Evolutionary conservation across 2,329 filamentous ascomycete genomes (phyloP).

Genomic region (Emmonsia crescens): DNA sequence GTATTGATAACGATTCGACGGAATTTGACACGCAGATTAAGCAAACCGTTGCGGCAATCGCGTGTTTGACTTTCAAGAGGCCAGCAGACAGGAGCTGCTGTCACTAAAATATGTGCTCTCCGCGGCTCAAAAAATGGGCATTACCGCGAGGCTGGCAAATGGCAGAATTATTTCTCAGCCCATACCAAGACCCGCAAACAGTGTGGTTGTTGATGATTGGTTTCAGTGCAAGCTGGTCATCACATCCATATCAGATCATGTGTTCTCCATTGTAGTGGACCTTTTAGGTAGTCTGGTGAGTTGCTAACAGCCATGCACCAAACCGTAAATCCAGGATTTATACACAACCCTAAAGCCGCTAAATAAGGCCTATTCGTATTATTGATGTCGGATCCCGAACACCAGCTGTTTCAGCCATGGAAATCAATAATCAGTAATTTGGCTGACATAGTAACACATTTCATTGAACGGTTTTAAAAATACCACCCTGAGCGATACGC

Average conservation of each 20-base stretch:
- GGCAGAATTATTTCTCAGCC: neutral
- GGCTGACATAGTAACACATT: neutral
- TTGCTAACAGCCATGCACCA: neutral
- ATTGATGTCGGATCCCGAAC: neutral
- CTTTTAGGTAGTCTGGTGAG: no score
- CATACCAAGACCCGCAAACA: neutral
- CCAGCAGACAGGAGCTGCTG: neutral
- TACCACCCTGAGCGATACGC: no score
- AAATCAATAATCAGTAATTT: neutral
- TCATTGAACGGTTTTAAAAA: no score
- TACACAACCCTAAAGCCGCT: neutral
- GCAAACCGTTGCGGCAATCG: neutral
- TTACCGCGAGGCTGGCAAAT: neutral
- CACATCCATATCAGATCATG: neutral
- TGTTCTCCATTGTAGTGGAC: neutral
- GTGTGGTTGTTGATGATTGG: neutral
- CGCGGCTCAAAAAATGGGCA: neutral
- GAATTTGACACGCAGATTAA: neutral
- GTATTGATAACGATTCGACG: neutral
- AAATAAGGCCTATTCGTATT: neutral
- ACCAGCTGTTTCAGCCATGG: neutral
- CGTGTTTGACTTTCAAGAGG: neutral
- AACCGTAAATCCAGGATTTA: neutral
- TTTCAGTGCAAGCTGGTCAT: no score
- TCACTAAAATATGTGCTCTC: neutral